Evolutionary conservation across 2,329 filamentous ascomycete species (phyloP).

Genomic region (Orbilia javanica): DNA sequence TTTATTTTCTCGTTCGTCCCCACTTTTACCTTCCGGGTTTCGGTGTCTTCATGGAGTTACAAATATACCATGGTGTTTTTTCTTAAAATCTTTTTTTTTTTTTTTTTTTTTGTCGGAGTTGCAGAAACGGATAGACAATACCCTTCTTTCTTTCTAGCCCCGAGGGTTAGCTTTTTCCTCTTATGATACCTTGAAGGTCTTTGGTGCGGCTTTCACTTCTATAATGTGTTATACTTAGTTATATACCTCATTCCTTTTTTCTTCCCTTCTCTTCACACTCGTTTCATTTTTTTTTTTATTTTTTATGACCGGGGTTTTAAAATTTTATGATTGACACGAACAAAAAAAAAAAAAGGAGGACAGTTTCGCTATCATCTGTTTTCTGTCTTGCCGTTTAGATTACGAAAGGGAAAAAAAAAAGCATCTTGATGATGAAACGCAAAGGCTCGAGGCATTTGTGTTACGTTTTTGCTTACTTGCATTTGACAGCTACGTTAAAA

Average conservation of each 20-base stretch:
- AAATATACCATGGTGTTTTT: slow-evolving; percentile 50
- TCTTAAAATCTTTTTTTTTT: too few relatives aligned
- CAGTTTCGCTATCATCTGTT: neutral
- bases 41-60: slow-evolving; percentile 42
- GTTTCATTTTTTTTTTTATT: neutral
- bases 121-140: slow-evolving; percentile 52
- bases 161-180: slow-evolving; percentile 23
- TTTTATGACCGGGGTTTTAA: slow-evolving; percentile 19
- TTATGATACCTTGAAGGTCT: slow-evolving; percentile 46
- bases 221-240: slow-evolving; percentile 37
- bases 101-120: slow-evolving; percentile 31
- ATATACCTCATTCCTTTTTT: slow-evolving; percentile 26
- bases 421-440: slow-evolving; percentile 41
- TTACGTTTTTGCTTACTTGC: slow-evolving; percentile 9
- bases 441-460: slow-evolving; percentile 17
- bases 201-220: slow-evolving; percentile 34
- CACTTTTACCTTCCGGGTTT: slow-evolving; percentile 13
- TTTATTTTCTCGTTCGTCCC: slow-evolving; percentile 15
- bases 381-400: slow-evolving; percentile 35
- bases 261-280: slow-evolving; percentile 8
- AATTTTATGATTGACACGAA: slow-evolving; percentile 25
- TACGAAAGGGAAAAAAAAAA: slow-evolving; percentile 15
- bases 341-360: neutral
- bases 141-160: slow-evolving; percentile 33
- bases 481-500: neutral